phyloP scores from a whole-genome alignment of 2,329 filamentous ascomycete species.

The Scedosporium minutisporum region DNA sequence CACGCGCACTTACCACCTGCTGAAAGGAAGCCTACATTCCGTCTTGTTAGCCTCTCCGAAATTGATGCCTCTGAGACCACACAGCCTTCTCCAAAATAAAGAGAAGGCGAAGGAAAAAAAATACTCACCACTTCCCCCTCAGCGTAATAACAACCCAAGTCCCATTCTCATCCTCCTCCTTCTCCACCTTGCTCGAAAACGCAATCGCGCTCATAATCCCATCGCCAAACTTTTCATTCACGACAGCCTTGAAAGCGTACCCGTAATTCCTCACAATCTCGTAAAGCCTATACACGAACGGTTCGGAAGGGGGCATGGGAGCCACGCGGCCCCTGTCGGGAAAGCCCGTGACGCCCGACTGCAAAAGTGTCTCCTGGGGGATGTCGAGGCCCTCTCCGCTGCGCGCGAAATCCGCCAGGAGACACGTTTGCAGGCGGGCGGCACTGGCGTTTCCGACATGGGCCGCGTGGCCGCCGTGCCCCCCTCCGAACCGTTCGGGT shows the following conservation, averaged over 20 bases:
- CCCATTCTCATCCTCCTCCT: conserved; percentile 80
- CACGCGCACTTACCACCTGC: no score
- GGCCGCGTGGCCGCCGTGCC: no score
- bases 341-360: conserved; percentile 55
- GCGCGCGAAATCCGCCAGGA: no score
- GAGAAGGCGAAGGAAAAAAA: not conserved
- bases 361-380: conserved; percentile 42
- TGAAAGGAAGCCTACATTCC: no score
- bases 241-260: conserved; percentile 86
- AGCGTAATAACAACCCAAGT: conserved; percentile 80
- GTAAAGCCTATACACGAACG: conserved; percentile 71
- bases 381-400: no score
- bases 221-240: conserved; percentile 92
- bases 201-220: conserved; percentile 96
- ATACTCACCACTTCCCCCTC: conserved; percentile 68
- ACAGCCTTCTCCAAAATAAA: no score
- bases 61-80: no score
- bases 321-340: conserved; percentile 67
- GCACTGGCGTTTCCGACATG: no score
- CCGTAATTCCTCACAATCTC: conserved; percentile 97
- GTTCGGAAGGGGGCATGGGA: conserved; percentile 23
- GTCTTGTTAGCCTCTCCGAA: no score
- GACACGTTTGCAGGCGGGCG: no score
- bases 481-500: no score
- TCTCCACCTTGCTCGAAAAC: conserved; percentile 85